These are phyloP conservation scores for Aspergillus pseudonomiae DNA, from an alignment of 2,329 filamentous ascomycete genomes.

Conservation along the genomic window DNA sequence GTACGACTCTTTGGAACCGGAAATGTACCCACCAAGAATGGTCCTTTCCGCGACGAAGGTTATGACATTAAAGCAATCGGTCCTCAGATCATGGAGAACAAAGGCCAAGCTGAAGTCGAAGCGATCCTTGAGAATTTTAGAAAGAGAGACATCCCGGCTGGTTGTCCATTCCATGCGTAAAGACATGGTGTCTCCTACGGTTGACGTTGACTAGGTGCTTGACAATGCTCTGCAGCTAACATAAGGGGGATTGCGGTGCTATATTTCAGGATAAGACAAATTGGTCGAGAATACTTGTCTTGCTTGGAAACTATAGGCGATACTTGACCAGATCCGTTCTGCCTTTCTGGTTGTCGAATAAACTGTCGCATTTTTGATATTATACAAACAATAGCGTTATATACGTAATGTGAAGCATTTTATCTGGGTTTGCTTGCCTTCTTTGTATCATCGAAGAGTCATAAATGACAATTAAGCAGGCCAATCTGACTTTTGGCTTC, in stretches of 20 bases:
- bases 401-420: neutral
- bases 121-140: neutral
- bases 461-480: neutral
- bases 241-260: neutral
- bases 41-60: slow-evolving; percentile 16
- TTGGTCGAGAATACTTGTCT: neutral
- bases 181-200: neutral
- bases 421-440: too few species aligned
- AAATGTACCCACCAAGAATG: slow-evolving; percentile 21
- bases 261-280: neutral
- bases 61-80: slow-evolving; percentile 26
- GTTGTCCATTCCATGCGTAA: neutral
- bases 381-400: neutral
- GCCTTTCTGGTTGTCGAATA: neutral
- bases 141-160: neutral
- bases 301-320: neutral
- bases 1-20: slow-evolving; percentile 23
- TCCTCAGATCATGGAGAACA: slow-evolving; percentile 19
- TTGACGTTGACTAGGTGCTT: neutral
- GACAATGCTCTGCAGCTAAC: neutral
- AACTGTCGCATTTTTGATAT: neutral
- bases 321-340: neutral
- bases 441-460: neutral
- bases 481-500: too few species aligned
- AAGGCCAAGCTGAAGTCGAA: slow-evolving; percentile 8